Evolutionary conservation across 2,329 filamentous ascomycete species (phyloP).

Genomic region (Neonectria coccinea): DNA sequence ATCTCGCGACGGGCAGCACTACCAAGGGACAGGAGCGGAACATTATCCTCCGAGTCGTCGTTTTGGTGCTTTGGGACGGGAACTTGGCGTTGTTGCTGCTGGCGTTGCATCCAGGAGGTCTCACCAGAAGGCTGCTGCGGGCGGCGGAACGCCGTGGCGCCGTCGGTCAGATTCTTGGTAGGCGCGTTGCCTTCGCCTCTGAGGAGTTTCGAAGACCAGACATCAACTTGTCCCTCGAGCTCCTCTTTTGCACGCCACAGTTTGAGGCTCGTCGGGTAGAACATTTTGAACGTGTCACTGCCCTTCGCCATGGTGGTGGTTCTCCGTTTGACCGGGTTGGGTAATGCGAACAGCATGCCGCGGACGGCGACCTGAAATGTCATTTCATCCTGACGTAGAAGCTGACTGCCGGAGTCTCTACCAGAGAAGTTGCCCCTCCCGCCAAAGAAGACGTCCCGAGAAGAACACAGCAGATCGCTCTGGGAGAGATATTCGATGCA

Average conservation of each 20-base stretch:
- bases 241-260: conserved; percentile 89
- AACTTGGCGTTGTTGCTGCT: conserved; percentile 44
- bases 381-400: conserved; percentile 91
- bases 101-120: conserved; percentile 51
- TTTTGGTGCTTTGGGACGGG: conserved; percentile 28
- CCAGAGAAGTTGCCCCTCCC: conserved; percentile 66
- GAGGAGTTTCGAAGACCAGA: conserved; percentile 73
- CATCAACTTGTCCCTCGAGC: conserved; percentile 77
- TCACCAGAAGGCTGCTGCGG: conserved; percentile 49
- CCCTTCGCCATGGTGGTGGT: conserved; percentile 56
- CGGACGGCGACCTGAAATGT: conserved; percentile 91
- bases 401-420: conserved; percentile 74
- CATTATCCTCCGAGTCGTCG: conserved; percentile 39
- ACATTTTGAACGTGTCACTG: conserved; percentile 85
- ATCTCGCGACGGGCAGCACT: conserved; percentile 77
- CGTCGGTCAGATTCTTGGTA: conserved; percentile 56
- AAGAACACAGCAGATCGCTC: conserved; percentile 84
- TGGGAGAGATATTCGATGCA: conserved; percentile 90
- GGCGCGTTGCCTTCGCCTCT: conserved; percentile 61
- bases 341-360: conserved; percentile 86
- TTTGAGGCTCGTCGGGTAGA: conserved; percentile 86
- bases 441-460: conserved; percentile 75
- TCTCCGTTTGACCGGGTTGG: conserved; percentile 84
- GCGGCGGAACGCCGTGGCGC: conserved; percentile 62
- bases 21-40: conserved; percentile 68